A percentile compares a stretch with the other conserved stretches of the same genome.
Evolutionary conservation across 306 rosid species (phyloP).

Genomic region (Senna siamea): DNA sequence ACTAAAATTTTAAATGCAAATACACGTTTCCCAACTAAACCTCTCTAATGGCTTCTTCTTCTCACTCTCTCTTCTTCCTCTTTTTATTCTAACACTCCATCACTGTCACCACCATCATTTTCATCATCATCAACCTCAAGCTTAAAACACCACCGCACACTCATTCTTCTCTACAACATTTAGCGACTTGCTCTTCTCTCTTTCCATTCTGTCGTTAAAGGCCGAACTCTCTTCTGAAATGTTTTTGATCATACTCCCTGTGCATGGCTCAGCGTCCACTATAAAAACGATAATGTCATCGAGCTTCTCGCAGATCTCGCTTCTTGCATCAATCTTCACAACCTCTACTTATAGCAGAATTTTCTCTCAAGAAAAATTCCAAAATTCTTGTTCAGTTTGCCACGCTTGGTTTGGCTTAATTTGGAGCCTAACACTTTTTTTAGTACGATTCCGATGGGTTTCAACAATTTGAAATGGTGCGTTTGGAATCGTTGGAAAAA

Average conservation of each 20-base stretch:
- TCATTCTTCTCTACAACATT: neutral
- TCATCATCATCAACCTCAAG: too few species aligned
- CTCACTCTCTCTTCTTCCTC: too few species aligned
- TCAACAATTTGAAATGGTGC: conserved; percentile 48
- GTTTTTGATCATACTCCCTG: too few species aligned
- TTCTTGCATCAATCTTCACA: conserved; percentile 47
- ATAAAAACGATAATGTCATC: conserved; percentile 44
- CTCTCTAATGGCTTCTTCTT: too few species aligned
- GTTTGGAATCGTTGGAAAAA: too few species aligned
- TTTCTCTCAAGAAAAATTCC: conserved; percentile 58
- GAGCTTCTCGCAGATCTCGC: conserved; percentile 55
- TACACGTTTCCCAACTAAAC: too few species aligned
- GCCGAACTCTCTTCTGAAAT: conserved; percentile 57
- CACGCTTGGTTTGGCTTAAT: conserved; percentile 52
- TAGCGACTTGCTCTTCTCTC: conserved; percentile 49
- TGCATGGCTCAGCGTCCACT: conserved; percentile 56
- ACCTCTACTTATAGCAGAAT: conserved; percentile 65
- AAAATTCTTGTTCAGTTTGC: conserved; percentile 39
- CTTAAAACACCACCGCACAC: too few species aligned
- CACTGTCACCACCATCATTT: too few species aligned
- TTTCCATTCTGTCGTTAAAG: conserved; percentile 54
- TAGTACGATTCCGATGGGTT: conserved; percentile 46
- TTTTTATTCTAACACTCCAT: too few species aligned
- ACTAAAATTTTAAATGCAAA: too few species aligned
- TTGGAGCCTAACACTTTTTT: conserved; percentile 56